Base-by-base conservation (phyloP, 768 basidiomycete genomes). In the Boletus reticuloceps region DNA sequence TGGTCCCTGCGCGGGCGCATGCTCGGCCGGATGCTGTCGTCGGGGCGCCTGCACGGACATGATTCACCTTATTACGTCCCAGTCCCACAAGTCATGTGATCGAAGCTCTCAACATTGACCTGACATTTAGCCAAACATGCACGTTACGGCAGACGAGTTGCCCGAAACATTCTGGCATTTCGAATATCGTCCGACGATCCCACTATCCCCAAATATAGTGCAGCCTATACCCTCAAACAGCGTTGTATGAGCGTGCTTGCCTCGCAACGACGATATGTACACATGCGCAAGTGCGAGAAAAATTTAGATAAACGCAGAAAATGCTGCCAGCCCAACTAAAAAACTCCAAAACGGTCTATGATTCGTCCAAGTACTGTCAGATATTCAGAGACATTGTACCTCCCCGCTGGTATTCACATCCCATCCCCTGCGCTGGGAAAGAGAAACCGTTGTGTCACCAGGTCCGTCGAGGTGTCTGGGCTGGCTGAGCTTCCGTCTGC, bases 381-480 rank as follows among this genome's bases (percentile, higher is more conserved):
- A 52, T 48, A 36, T 42, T 29, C 27, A 20, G 40, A 49, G 50
- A 58, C 43, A 48, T 11, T 5, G 5, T 14, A 36, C 14, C 34
- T 36, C 47, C 48, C 16, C 27, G 29, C 43, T 5, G 42, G 50
- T 29, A 34, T 37, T 65, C 42, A 65, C 56, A 66, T 41, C 6
- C 53, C 55, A 32, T 59, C 62, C 17, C 50, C 41, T 10, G 20
- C 6, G 5, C 48, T 20, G 25, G 65, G 66, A 50, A 66, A 68
- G 38, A 58, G 32, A 36, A 60, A 66, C 2, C 43, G 56, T 4
- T 56, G 60, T 14, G 56, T 58, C 0, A 36, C 22, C 40, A 66
- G 13, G 22, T 66, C 65, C 36, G 47, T 49, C 45, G 64, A 54
- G 11, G 54, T 10, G 48, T 69, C 65, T n/a, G 64, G 55, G 45